These are phyloP conservation scores for Tulasnella sp. DNA, from an alignment of 768 basidiomycete species.

Conservation along the genomic window DNA sequence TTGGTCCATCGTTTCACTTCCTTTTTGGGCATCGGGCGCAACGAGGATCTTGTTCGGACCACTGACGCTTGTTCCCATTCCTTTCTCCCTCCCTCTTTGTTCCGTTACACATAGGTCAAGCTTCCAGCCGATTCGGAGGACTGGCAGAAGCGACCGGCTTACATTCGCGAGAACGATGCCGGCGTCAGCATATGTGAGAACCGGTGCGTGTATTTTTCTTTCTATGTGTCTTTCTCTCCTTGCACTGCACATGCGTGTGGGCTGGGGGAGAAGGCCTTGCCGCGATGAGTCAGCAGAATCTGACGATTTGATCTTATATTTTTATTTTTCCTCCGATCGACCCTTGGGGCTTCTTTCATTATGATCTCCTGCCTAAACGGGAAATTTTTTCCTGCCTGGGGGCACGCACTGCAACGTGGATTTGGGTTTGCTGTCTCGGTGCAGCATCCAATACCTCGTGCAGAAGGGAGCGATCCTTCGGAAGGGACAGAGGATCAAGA, in stretches of 20 bases:
- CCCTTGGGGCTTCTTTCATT: constrained; percentile 19
- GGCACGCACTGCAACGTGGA: constrained; percentile 2
- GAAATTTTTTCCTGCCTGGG: background rate
- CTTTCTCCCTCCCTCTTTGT: background rate
- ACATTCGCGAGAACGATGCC: constrained; percentile 76
- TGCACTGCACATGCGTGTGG: background rate
- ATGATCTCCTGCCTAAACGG: constrained; percentile 16
- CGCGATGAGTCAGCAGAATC: background rate
- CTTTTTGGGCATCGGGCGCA: background rate
- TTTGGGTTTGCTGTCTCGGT: background rate
- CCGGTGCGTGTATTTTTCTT: constrained; percentile 52
- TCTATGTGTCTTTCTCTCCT: background rate
- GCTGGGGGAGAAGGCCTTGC: background rate
- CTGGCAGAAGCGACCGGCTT: constrained; percentile 81
- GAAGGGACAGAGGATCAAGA: constrained; percentile 83
- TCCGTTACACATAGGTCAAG: constrained; percentile 61
- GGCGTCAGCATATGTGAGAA: constrained; percentile 83
- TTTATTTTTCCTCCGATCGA: constrained; percentile 12
- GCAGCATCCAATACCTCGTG: constrained; percentile 82
- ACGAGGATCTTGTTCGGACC: background rate
- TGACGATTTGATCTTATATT: background rate
- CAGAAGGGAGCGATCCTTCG: constrained; percentile 84
- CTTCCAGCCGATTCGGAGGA: constrained; percentile 87
- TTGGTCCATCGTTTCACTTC: constrained; percentile 10
- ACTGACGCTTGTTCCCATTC: background rate